A percentile compares a stretch with the other conserved stretches of the same genome.
Evolutionary conservation across 106 monocot genomes (phyloP).

Genomic region (Agapanthus africanus): DNA sequence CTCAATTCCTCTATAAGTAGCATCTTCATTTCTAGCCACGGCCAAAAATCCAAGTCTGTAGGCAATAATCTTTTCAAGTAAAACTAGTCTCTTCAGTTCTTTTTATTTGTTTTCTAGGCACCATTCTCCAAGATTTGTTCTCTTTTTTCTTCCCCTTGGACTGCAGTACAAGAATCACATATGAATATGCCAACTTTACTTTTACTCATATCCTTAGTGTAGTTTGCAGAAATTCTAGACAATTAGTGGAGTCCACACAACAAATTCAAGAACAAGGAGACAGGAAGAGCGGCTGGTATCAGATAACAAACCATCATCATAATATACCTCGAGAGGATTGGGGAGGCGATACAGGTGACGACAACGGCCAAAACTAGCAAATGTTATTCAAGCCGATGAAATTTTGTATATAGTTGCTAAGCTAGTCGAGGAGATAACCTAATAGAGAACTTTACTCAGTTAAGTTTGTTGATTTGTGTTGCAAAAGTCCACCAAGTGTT

Average conservation of each 20-base stretch:
- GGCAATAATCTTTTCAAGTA: too few relatives aligned
- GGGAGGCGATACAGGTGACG: background rate
- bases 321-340: constrained; percentile 7
- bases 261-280: background rate
- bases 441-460: background rate
- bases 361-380: background rate
- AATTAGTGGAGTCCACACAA: background rate
- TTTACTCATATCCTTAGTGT: background rate
- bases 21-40: background rate
- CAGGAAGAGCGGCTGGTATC: background rate
- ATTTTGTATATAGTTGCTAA: background rate
- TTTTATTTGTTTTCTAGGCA: too few relatives aligned
- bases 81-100: too few relatives aligned
- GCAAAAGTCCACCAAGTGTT: too few relatives aligned
- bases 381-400: background rate
- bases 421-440: too few relatives aligned
- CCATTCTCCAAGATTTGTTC: too few relatives aligned
- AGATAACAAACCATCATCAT: constrained; percentile 5
- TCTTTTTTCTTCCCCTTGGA: too few relatives aligned
- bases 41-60: background rate
- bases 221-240: background rate
- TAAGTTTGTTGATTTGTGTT: too few relatives aligned
- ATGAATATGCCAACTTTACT: constrained; percentile 1
- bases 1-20: background rate
- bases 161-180: too few relatives aligned